A percentile compares a stretch with the other conserved stretches of the same genome.
Conservation (phyloP, 2,329 filamentous ascomycete genomes). For the Tolypocladium inflatum region DNA sequence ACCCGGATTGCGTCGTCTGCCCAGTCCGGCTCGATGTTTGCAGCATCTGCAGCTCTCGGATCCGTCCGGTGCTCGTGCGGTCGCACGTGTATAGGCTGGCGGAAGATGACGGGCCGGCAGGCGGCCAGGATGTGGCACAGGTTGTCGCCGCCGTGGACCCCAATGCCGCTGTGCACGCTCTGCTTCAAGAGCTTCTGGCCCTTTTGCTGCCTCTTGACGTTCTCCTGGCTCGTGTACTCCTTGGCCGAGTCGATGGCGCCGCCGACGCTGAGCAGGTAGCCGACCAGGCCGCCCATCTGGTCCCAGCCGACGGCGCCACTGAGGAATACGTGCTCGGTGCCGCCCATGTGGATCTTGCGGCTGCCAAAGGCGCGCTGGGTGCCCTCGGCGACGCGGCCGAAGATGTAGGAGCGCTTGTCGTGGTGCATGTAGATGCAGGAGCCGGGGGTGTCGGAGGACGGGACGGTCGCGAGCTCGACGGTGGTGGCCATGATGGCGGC, state of each 20-base stretch:
- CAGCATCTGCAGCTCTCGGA: constrained; percentile 18
- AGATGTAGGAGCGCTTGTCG: constrained; percentile 72
- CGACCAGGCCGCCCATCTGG: constrained; percentile 72
- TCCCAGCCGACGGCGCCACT: constrained; percentile 69
- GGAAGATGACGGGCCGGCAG: constrained; percentile 74
- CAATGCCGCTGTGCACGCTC: constrained; percentile 29
- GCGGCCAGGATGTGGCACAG: constrained; percentile 74
- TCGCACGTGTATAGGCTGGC: constrained; percentile 68
- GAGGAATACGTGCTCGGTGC: constrained; percentile 71
- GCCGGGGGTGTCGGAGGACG: constrained; percentile 81
- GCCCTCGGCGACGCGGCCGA: constrained; percentile 77
- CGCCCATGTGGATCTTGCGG: constrained; percentile 53
- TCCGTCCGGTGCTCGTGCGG: constrained; percentile 56
- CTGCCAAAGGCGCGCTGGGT: constrained; percentile 69
- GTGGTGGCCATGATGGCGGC: constrained; percentile 55
- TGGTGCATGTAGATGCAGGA: constrained; percentile 71
- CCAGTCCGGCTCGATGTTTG: constrained; percentile 51
- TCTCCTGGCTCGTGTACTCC: constrained; percentile 28
- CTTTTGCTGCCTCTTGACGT: constrained; percentile 29
- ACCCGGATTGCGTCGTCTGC: constrained; percentile 69
- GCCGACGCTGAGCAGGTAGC: constrained; percentile 75
- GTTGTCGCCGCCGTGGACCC: constrained; percentile 75
- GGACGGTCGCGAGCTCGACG: constrained; percentile 68
- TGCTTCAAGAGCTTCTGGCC: constrained; percentile 18
- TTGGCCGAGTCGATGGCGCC: constrained; percentile 47